A percentile compares a stretch with the other conserved stretches of the same genome.
These are phyloP conservation scores for Eragrostis tef DNA, from an alignment of 202 grass and related monocot genomes.

Conservation along the genomic window DNA sequence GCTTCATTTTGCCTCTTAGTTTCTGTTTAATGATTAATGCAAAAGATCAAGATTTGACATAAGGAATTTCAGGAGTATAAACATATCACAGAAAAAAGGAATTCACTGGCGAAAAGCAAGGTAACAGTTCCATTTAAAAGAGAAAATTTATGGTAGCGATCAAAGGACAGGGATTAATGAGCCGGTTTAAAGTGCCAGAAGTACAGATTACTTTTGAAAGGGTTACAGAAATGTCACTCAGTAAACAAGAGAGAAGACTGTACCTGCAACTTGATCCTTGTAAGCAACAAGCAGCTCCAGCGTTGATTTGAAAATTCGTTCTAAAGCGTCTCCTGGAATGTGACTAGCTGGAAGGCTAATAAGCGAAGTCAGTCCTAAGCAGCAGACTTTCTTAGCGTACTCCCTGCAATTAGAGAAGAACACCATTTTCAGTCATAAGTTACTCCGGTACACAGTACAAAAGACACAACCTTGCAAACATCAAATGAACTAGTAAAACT, in stretches of 20 bases:
- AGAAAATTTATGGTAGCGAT: background rate
- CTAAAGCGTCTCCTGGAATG: conserved; percentile 73
- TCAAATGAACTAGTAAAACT: conserved; percentile 6
- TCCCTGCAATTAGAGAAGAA: conserved; percentile 62
- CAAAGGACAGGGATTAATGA: background rate
- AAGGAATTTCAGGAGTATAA: background rate
- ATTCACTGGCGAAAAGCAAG: background rate
- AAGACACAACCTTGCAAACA: background rate
- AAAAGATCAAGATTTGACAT: conserved; percentile 11
- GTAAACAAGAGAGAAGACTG: conserved; percentile 25
- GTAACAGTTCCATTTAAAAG: background rate
- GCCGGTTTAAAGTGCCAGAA: background rate
- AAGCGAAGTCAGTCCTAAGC: conserved; percentile 86
- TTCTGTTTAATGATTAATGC: conserved; percentile 55
- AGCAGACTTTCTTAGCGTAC: conserved; percentile 88
- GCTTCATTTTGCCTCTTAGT: conserved; percentile 63
- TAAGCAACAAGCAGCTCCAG: conserved; percentile 78
- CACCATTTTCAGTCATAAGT: background rate
- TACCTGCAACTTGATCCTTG: conserved; percentile 89
- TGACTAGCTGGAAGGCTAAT: conserved; percentile 75
- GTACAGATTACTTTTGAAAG: background rate
- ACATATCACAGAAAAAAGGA: background rate
- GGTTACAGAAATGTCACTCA: background rate
- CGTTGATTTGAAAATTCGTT: conserved; percentile 82
- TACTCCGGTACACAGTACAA: conserved; percentile 5